These are phyloP conservation scores for Perkinsus marinus DNA, from an alignment of 169 alveolate species.

Conservation along the genomic window DNA sequence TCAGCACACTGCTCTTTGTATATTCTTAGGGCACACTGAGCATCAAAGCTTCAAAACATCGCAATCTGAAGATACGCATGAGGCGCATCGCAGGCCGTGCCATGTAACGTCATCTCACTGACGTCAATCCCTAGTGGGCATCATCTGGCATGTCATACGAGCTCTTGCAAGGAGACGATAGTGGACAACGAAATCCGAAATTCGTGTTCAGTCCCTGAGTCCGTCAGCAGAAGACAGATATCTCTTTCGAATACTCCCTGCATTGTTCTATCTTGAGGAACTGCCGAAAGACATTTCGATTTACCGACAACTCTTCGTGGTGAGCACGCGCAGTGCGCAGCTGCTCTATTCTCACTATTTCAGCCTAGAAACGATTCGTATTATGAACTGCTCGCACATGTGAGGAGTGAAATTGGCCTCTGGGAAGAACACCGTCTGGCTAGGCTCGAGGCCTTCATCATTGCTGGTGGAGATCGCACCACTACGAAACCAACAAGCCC, in stretches of 20 bases:
- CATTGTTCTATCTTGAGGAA: not conserved
- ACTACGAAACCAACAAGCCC: not conserved
- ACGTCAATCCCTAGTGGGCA: too few relatives aligned
- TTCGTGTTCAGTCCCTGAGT: not conserved
- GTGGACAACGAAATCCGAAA: too few relatives aligned
- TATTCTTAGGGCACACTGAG: too few relatives aligned
- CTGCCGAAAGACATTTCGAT: not conserved
- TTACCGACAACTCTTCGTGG: not conserved
- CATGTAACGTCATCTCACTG: too few relatives aligned
- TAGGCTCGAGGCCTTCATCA: not conserved
- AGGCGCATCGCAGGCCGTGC: too few relatives aligned
- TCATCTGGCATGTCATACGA: not conserved
- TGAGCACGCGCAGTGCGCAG: not conserved
- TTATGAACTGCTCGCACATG: not conserved
- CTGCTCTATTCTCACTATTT: not conserved
- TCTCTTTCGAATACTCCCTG: not conserved
- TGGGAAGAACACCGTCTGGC: not conserved
- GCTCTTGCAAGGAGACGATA: not conserved
- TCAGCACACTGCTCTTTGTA: too few relatives aligned
- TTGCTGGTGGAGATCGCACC: not conserved
- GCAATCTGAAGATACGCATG: too few relatives aligned
- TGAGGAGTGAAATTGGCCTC: not conserved
- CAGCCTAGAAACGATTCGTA: not conserved
- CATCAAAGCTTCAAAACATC: too few relatives aligned
- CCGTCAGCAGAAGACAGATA: not conserved